phyloP scores from a whole-genome alignment of 176 grass and related monocot genomes.

The Rhynchospora pubera region DNA sequence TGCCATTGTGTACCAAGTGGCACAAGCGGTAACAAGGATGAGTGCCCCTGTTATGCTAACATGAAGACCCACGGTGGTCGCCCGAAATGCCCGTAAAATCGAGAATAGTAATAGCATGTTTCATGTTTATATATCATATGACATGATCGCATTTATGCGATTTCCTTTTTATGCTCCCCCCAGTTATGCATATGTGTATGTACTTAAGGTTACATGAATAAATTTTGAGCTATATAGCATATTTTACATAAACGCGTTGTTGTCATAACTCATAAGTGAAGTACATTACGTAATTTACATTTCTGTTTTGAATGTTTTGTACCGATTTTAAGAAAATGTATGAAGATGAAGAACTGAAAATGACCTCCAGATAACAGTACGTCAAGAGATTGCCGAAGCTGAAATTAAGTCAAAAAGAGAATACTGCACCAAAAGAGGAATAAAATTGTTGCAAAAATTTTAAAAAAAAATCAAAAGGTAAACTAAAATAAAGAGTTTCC shows the following conservation, averaged over 20 bases:
- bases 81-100: slow-evolving; percentile 64
- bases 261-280: background rate
- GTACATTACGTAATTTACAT: background rate
- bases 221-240: background rate
- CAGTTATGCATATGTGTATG: background rate
- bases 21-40: slow-evolving; percentile 55
- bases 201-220: background rate
- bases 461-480: background rate
- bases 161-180: background rate
- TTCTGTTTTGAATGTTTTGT: background rate
- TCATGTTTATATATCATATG: background rate
- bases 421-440: background rate
- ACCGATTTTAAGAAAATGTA: background rate
- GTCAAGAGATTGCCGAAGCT: background rate
- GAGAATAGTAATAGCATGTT: background rate
- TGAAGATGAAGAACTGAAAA: background rate
- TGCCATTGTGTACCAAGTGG: slow-evolving; percentile 74
- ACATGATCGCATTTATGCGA: background rate
- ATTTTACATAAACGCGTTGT: background rate
- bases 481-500: background rate
- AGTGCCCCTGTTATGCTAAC: slow-evolving; percentile 72
- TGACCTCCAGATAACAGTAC: background rate
- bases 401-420: background rate
- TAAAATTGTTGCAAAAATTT: no score
- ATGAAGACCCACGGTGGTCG: slow-evolving; percentile 46